Evolutionary conservation across 202 grass and related monocot genomes (phyloP).

Genomic region (Schoenoplectus triqueter): DNA sequence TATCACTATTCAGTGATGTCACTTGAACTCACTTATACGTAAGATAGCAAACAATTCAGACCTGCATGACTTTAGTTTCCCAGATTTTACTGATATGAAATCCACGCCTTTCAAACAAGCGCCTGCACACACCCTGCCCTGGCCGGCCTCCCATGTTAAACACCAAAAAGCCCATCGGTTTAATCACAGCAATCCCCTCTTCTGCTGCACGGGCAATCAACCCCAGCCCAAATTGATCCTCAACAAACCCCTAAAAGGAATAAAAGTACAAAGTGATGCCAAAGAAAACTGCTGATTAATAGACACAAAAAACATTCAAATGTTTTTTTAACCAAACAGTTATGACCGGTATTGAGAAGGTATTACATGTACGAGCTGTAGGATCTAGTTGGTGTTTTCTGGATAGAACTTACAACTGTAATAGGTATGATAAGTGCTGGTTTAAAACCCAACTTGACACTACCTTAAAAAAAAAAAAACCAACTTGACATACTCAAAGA

Average conservation of each 20-base stretch:
- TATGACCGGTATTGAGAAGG: neutral
- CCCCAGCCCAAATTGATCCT: conserved; percentile 97
- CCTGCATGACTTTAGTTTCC: conserved; percentile 99
- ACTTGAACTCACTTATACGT: neutral
- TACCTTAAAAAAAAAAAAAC: too few species aligned
- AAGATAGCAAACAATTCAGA: conserved; percentile 30
- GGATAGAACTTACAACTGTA: neutral
- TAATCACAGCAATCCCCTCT: conserved; percentile 98
- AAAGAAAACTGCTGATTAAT: conserved; percentile 34
- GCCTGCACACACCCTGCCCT: conserved; percentile 91
- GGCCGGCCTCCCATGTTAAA: conserved; percentile 98
- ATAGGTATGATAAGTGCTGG: neutral
- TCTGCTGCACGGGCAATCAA: conserved; percentile 97
- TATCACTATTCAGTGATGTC: conserved; percentile 11
- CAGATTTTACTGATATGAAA: conserved; percentile 89
- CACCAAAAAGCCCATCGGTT: conserved; percentile 88
- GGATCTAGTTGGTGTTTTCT: neutral
- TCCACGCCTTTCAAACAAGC: conserved; percentile 87
- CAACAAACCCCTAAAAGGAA: conserved; percentile 78
- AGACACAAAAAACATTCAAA: neutral
- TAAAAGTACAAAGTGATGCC: conserved; percentile 28
- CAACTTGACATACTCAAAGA: neutral
- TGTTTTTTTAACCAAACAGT: conserved; percentile 8
- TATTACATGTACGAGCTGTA: conserved; percentile 25
- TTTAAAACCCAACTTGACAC: neutral